These are phyloP conservation scores for Fusarium floridanum DNA, from an alignment of 2,329 filamentous ascomycete genomes.

Conservation along the genomic window DNA sequence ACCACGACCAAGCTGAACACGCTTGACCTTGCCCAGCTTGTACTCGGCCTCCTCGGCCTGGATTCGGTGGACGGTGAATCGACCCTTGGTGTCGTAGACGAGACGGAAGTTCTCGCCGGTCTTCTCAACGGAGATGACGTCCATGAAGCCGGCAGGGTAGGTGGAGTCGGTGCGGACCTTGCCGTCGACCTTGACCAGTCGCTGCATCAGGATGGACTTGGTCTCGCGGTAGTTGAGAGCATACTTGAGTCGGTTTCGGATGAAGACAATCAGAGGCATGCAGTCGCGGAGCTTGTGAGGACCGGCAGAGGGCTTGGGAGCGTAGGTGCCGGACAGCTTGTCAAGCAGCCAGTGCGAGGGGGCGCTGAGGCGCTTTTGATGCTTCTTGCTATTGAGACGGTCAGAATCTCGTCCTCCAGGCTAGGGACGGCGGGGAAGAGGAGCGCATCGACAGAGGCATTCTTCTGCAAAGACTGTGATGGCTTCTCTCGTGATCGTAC, in stretches of 20 bases:
- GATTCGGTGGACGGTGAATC: constrained; percentile 99
- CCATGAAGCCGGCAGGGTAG: constrained; percentile 99
- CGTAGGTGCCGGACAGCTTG: constrained; percentile 96
- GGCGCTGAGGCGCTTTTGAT: constrained; percentile 99
- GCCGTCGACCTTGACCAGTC: constrained; percentile 98
- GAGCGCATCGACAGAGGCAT: constrained; percentile 20
- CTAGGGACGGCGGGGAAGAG: constrained; percentile 3
- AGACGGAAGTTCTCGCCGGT: constrained; percentile 99
- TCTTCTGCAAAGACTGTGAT: constrained; percentile 9
- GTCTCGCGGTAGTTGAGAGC: constrained; percentile 98
- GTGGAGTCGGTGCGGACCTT: constrained; percentile 99
- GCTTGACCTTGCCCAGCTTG: constrained; percentile 99
- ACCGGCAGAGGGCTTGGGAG: constrained; percentile 79
- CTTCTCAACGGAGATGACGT: constrained; percentile 99
- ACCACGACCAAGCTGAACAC: constrained; percentile 98
- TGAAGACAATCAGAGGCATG: constrained; percentile 98
- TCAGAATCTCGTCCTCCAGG: constrained; percentile 43
- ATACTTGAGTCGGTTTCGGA: constrained; percentile 98
- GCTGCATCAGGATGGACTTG: constrained; percentile 99
- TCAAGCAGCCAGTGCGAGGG: constrained; percentile 99
- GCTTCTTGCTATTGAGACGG: constrained; percentile 83
- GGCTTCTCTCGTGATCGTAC: constrained; percentile 46
- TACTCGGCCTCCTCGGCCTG: constrained; percentile 98
- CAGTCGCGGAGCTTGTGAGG: constrained; percentile 99
- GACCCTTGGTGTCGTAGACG: constrained; percentile 99